These are phyloP conservation scores for Ilyonectria destructans DNA, from an alignment of 2,329 filamentous ascomycete species.

Conservation along the genomic window DNA sequence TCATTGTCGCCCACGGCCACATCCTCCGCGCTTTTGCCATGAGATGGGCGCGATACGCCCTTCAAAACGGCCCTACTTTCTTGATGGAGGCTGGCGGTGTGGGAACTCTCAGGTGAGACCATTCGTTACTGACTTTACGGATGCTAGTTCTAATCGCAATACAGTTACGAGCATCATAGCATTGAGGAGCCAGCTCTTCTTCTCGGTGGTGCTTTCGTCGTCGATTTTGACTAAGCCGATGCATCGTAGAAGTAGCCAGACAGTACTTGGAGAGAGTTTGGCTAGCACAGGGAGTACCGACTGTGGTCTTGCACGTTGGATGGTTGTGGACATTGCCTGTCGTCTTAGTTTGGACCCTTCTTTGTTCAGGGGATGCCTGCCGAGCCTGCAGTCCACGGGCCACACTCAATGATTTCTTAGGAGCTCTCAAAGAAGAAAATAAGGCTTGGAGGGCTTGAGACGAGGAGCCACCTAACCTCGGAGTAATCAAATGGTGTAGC, in stretches of 20 bases:
- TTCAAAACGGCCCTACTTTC: slow-evolving; percentile 84
- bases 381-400: background rate
- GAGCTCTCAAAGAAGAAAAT: background rate
- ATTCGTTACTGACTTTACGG: background rate
- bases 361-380: background rate
- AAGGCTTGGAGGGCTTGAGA: background rate
- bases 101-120: slow-evolving; percentile 79
- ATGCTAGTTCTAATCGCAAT: slow-evolving; percentile 28
- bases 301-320: background rate
- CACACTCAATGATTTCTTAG: background rate
- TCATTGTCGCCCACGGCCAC: slow-evolving; percentile 90
- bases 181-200: slow-evolving; percentile 86
- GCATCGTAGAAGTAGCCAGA: background rate
- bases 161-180: slow-evolving; percentile 84
- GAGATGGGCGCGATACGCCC: slow-evolving; percentile 83
- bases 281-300: background rate
- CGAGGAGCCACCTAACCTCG: background rate
- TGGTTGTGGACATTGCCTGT: background rate
- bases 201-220: slow-evolving; percentile 80
- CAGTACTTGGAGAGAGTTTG: background rate
- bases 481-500: background rate
- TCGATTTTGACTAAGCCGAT: slow-evolving; percentile 55
- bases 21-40: slow-evolving; percentile 91
- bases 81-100: slow-evolving; percentile 92
- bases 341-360: no score